Evolutionary conservation across 306 rosid species (phyloP).

Genomic region (Inga oerstediana): DNA sequence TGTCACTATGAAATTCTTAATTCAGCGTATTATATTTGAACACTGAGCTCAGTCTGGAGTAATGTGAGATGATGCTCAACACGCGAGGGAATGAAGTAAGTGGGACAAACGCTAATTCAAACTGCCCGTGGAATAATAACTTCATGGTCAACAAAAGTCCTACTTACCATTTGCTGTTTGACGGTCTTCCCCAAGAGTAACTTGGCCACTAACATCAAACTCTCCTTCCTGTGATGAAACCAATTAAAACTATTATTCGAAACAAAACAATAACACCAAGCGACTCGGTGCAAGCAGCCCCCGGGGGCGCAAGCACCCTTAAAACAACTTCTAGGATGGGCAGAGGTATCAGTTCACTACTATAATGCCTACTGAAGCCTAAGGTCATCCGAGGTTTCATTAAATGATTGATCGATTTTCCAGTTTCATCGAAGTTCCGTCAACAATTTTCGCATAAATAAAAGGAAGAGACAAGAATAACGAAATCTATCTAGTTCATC

Average conservation of each 20-base stretch:
- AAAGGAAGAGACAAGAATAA: neutral
- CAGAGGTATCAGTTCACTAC: neutral
- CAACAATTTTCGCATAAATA: neutral
- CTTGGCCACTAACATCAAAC: slow-evolving; percentile 56
- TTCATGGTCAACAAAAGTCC: slow-evolving; percentile 17
- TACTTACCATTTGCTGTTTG: slow-evolving; percentile 58
- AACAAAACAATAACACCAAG: neutral
- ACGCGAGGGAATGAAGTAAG: neutral
- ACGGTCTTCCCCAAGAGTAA: slow-evolving; percentile 54
- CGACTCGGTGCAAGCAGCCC: neutral
- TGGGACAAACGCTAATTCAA: neutral
- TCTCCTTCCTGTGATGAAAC: slow-evolving; percentile 73
- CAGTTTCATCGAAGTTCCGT: no score
- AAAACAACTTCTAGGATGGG: neutral
- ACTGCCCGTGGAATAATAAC: neutral
- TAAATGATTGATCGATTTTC: neutral
- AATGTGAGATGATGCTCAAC: neutral
- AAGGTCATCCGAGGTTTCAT: neutral
- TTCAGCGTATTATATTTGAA: neutral
- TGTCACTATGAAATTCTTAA: neutral
- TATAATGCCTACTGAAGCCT: neutral
- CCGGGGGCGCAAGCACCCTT: neutral
- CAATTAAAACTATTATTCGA: slow-evolving; percentile 25
- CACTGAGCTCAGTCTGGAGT: neutral
- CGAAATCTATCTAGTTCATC: neutral